Conservation (phyloP, 805 yeast genomes). For the Lipomyces yamanashiensis region DNA sequence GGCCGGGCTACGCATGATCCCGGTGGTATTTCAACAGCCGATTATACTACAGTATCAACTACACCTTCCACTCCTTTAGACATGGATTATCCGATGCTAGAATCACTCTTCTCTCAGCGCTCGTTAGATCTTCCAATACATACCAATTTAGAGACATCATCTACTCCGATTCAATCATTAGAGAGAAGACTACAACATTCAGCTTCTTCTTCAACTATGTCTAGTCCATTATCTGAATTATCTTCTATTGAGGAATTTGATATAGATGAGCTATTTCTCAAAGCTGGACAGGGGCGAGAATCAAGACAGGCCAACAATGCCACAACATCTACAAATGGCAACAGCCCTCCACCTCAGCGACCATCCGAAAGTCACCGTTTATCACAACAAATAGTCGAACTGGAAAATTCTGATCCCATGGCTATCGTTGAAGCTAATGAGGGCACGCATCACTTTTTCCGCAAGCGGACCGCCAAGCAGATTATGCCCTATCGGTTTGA, state of each 20-base stretch:
- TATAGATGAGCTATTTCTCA: neutral
- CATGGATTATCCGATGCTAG: too few relatives aligned
- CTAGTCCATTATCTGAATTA: slow-evolving; percentile 23
- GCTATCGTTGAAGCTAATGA: slow-evolving; percentile 3
- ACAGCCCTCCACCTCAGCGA: neutral
- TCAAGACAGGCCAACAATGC: neutral
- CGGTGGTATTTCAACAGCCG: neutral
- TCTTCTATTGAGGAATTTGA: slow-evolving; percentile 10
- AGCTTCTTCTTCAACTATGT: slow-evolving; percentile 11
- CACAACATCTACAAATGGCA: neutral
- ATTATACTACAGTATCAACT: neutral
- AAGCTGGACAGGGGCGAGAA: neutral
- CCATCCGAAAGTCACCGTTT: neutral
- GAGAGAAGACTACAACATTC: neutral
- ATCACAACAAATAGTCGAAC: neutral
- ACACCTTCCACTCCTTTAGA: too few relatives aligned
- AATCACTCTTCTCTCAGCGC: neutral
- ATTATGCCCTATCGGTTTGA: slow-evolving; percentile 38
- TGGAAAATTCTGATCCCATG: neutral
- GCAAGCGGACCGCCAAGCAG: slow-evolving; percentile 38
- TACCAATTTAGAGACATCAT: neutral
- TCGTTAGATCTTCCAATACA: neutral
- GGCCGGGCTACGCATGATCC: slow-evolving; percentile 8
- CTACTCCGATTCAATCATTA: neutral
- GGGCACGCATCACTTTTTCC: slow-evolving; percentile 17